phyloP scores from a whole-genome alignment of 2,329 filamentous ascomycete species.

The Neonectria sp. region DNA sequence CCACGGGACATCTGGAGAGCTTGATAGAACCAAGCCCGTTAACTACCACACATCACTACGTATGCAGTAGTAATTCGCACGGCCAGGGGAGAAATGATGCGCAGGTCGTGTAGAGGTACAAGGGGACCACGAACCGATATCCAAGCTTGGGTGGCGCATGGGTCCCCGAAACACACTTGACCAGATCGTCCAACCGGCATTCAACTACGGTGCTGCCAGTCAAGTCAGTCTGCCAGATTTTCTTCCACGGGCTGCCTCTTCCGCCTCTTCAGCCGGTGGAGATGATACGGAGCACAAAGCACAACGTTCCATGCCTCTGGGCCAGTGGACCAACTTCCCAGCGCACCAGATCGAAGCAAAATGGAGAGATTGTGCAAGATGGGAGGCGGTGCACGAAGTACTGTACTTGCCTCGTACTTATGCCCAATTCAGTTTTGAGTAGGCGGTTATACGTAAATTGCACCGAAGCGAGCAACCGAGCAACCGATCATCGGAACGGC shows the following conservation, averaged over 20 bases:
- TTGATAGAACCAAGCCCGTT: too few relatives aligned
- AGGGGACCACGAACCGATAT: not conserved
- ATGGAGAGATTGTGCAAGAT: not conserved
- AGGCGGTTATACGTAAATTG: not conserved
- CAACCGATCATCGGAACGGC: not conserved
- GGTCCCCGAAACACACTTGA: too few relatives aligned
- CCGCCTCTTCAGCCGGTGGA: too few relatives aligned
- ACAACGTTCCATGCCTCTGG: not conserved
- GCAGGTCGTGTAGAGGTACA: conserved; percentile 9
- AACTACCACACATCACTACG: too few relatives aligned
- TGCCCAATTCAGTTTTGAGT: not conserved
- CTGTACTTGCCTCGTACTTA: not conserved
- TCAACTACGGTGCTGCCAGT: too few relatives aligned
- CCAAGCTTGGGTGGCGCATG: too few relatives aligned
- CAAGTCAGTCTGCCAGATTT: too few relatives aligned
- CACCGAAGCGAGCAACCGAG: not conserved
- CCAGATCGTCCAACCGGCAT: too few relatives aligned
- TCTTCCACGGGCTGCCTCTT: too few relatives aligned
- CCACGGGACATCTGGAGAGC: too few relatives aligned
- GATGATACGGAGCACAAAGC: too few relatives aligned
- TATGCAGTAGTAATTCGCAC: conserved; percentile 11
- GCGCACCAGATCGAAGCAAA: not conserved
- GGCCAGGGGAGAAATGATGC: conserved; percentile 16
- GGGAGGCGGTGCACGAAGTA: not conserved
- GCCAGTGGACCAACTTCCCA: not conserved